These are phyloP conservation scores for Aristolochia californica DNA, from an alignment of 164 flowering plant genomes.

Conservation along the genomic window DNA sequence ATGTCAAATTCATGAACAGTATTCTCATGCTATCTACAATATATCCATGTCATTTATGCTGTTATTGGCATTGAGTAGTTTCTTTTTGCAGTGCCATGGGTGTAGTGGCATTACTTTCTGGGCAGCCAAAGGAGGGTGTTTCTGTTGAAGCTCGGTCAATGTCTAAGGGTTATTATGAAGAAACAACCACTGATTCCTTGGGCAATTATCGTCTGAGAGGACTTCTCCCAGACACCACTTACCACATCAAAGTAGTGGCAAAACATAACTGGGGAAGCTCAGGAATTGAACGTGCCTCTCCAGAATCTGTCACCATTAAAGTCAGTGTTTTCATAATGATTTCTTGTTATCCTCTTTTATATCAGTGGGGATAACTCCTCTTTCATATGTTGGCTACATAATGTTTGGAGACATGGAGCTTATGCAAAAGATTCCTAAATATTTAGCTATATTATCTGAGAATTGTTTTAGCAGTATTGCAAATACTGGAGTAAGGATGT, in stretches of 20 bases:
- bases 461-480: too few species aligned
- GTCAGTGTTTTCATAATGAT: constrained; percentile 24
- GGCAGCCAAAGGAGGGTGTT: constrained; percentile 85
- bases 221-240: constrained; percentile 72
- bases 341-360: background rate
- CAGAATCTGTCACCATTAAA: constrained; percentile 55
- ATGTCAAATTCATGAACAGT: background rate
- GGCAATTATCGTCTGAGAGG: constrained; percentile 87
- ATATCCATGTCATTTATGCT: background rate
- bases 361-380: too few species aligned
- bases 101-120: constrained; percentile 64
- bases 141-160: constrained; percentile 87
- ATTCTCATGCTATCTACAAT: background rate
- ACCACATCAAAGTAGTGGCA: constrained; percentile 53
- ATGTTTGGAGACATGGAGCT: too few species aligned
- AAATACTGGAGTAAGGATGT: too few species aligned
- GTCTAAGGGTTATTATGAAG: constrained; percentile 86
- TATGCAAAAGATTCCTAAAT: too few species aligned
- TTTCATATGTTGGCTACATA: too few species aligned
- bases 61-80: background rate
- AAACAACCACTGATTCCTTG: constrained; percentile 64
- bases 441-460: too few species aligned
- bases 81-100: constrained; percentile 66
- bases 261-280: constrained; percentile 40
- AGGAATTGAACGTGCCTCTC: constrained; percentile 86